Evolutionary conservation across 768 basidiomycete species (phyloP).

Genomic region (Trametes maxima): DNA sequence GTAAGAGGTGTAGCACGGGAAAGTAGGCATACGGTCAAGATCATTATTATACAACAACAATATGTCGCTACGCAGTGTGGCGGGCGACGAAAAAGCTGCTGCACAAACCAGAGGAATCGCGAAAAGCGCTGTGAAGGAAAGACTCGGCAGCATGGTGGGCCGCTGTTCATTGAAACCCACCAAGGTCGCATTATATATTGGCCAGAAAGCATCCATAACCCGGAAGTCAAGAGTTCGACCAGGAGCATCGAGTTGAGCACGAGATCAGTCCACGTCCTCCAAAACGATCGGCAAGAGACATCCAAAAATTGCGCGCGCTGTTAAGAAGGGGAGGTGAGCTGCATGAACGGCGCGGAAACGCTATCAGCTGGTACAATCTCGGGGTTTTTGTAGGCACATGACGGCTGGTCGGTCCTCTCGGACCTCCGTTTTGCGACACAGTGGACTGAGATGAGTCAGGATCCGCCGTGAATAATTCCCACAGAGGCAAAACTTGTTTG

Average conservation of each 20-base stretch:
- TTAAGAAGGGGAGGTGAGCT: background rate
- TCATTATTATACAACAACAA: constrained; percentile 31
- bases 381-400: constrained; percentile 21
- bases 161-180: background rate
- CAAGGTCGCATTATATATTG: constrained; percentile 6
- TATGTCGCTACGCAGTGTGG: constrained; percentile 22
- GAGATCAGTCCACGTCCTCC: background rate
- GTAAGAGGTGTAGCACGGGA: background rate
- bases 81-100: constrained; percentile 11
- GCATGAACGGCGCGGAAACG: background rate
- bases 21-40: constrained; percentile 21
- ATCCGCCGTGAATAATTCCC: no score
- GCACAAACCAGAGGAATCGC: constrained; percentile 7
- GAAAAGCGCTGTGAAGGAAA: background rate
- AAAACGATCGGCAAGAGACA: background rate
- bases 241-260: background rate
- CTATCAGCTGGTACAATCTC: constrained; percentile 20
- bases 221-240: background rate
- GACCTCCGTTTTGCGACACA: background rate
- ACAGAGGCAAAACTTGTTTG: no score
- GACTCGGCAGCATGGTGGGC: background rate
- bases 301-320: constrained; percentile 6
- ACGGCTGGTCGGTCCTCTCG: constrained; percentile 15
- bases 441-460: background rate
- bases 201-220: background rate